Conservation (phyloP, 768 basidiomycete species). For the Boletus rex-veris region DNA sequence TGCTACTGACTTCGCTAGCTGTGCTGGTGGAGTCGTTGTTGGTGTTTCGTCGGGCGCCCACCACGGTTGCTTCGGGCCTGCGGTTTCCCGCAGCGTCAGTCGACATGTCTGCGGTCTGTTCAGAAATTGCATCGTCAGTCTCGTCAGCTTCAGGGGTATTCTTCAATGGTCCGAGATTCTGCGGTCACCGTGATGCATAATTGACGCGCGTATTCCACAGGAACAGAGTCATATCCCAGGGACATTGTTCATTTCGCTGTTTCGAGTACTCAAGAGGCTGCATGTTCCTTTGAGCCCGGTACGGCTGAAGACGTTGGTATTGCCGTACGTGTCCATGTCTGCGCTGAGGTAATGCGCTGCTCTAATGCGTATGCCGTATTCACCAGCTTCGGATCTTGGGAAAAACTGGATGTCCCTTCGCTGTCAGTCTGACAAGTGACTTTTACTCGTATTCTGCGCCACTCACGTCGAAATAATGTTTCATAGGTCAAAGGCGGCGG, state of each 20-base stretch:
- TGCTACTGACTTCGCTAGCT: constrained; percentile 5
- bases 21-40: constrained; percentile 10
- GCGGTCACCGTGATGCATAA: neutral
- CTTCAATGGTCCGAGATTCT: constrained; percentile 17
- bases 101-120: constrained; percentile 13
- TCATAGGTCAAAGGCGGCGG: constrained; percentile 61
- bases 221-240: constrained; percentile 31
- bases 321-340: constrained; percentile 36
- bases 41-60: neutral
- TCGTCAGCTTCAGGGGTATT: constrained; percentile 22
- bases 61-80: neutral
- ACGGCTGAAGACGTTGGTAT: constrained; percentile 49
- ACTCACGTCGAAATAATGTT: neutral
- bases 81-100: neutral
- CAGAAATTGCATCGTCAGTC: constrained; percentile 20
- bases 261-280: constrained; percentile 43
- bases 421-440: constrained; percentile 34
- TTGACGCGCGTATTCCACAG: constrained; percentile 14
- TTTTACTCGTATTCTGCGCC: neutral
- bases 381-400: constrained; percentile 47
- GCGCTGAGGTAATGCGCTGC: neutral
- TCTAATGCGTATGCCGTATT: neutral
- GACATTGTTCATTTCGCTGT: constrained; percentile 49
- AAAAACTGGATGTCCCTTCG: constrained; percentile 47
- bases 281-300: constrained; percentile 58